Evolutionary conservation across 257 asterid genomes (phyloP).

Genomic region (Coffea canephora): DNA sequence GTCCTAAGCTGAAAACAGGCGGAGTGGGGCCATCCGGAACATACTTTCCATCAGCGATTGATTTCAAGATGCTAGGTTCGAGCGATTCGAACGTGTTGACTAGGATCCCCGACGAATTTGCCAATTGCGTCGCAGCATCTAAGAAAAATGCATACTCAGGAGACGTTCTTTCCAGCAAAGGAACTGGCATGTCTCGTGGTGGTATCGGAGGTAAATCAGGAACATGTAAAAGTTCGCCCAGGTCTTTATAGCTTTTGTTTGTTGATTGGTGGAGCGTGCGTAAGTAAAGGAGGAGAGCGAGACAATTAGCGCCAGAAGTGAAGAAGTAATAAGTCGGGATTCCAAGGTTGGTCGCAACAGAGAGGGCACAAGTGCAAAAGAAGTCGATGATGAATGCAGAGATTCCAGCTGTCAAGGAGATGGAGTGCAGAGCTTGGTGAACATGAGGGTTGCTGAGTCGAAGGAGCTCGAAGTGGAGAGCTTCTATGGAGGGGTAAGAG

Average conservation of each 20-base stretch:
- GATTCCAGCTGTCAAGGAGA: slow-evolving; percentile 23
- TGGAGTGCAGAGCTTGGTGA: slow-evolving; percentile 38
- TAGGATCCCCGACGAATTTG: slow-evolving; percentile 37
- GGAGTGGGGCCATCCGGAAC: slow-evolving; percentile 42
- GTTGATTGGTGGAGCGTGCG: slow-evolving; percentile 31
- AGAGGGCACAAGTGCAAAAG: slow-evolving; percentile 39
- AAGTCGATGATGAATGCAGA: slow-evolving; percentile 57
- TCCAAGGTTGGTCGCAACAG: slow-evolving; percentile 27
- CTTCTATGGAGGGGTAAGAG: slow-evolving; percentile 42
- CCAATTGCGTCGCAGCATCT: neutral
- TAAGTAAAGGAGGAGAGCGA: slow-evolving; percentile 30
- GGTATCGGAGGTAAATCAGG: slow-evolving; percentile 52
- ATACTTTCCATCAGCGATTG: slow-evolving; percentile 39
- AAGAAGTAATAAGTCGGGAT: slow-evolving; percentile 47
- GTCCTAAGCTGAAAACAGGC: slow-evolving; percentile 61
- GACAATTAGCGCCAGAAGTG: slow-evolving; percentile 42
- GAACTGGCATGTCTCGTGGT: slow-evolving; percentile 35
- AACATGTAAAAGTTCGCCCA: slow-evolving; percentile 28
- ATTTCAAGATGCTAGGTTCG: slow-evolving; percentile 30
- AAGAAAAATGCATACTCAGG: slow-evolving; percentile 30
- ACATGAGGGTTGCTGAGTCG: slow-evolving; percentile 40
- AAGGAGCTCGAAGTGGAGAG: slow-evolving; percentile 37
- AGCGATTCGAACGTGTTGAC: slow-evolving; percentile 50
- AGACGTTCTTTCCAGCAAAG: slow-evolving; percentile 31
- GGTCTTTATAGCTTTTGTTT: slow-evolving; percentile 36